Conservation (phyloP, 768 basidiomycete genomes). For the Leucosporidium creatinivorum region DNA sequence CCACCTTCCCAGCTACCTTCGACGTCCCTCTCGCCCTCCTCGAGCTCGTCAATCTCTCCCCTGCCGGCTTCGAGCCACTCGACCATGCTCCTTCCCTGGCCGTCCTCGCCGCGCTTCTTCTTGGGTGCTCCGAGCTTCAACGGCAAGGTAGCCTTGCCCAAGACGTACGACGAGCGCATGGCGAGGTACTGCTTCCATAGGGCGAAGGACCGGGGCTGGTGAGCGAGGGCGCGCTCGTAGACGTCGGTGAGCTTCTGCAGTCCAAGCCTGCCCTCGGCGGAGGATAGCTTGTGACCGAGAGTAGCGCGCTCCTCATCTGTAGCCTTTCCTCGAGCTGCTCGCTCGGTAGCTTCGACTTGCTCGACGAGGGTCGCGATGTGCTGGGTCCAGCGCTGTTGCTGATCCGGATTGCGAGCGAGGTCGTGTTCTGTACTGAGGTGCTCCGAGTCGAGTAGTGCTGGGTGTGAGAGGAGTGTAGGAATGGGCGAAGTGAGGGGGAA, state of each 20-base stretch:
- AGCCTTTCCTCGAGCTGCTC: constrained; percentile 33
- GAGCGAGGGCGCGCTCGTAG: constrained; percentile 82
- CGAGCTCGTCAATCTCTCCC: constrained; percentile 40
- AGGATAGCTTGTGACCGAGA: constrained; percentile 66
- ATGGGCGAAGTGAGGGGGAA: constrained; percentile 82
- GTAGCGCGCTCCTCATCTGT: constrained; percentile 48
- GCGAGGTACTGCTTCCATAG: constrained; percentile 89
- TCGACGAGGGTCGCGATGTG: constrained; percentile 73
- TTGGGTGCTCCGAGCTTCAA: constrained; percentile 74
- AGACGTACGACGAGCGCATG: constrained; percentile 73
- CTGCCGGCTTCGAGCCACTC: constrained; percentile 31
- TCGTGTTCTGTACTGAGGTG: constrained; percentile 91
- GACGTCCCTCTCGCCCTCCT: constrained; percentile 30
- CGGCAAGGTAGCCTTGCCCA: constrained; percentile 53
- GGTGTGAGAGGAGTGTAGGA: constrained; percentile 71
- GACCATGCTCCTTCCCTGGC: constrained; percentile 22
- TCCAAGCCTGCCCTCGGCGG: constrained; percentile 61
- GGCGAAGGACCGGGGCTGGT: constrained; percentile 87
- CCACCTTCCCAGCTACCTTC: constrained; percentile 62
- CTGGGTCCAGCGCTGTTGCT: constrained; percentile 87
- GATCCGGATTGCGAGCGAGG: constrained; percentile 78
- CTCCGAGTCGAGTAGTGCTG: constrained; percentile 61
- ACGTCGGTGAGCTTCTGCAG: constrained; percentile 80
- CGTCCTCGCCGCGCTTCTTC: constrained; percentile 73
- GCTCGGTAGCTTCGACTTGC: constrained; percentile 46